A percentile compares a stretch with the other conserved stretches of the same genome.
Conservation (phyloP, 2,329 filamentous ascomycete genomes). For the Laburnicola sp. region DNA sequence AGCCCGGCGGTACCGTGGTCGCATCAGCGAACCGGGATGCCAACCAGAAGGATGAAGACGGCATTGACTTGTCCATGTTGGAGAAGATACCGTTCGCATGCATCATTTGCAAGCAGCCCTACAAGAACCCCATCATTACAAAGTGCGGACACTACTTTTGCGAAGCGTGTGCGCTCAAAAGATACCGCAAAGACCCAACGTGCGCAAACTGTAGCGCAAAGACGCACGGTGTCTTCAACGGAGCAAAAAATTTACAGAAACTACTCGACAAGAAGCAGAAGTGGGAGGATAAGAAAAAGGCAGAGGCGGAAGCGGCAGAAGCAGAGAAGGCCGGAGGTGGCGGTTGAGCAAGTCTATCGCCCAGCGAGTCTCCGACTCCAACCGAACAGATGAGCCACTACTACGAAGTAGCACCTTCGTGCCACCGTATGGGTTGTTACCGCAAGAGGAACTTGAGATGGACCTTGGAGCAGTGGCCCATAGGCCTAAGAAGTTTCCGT, state of each 20-base stretch:
- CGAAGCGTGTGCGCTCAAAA: slow-evolving; percentile 80
- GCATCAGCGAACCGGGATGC: slow-evolving; percentile 60
- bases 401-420: too few relatives aligned
- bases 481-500: too few relatives aligned
- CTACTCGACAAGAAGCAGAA: slow-evolving; percentile 74
- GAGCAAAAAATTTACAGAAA: slow-evolving; percentile 79
- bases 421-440: too few relatives aligned
- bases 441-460: too few relatives aligned
- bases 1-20: slow-evolving; percentile 55
- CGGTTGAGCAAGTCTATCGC: slow-evolving; percentile 13
- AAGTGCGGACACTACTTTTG: slow-evolving; percentile 97
- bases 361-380: neutral
- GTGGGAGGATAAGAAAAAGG: slow-evolving; percentile 61
- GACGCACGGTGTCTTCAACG: slow-evolving; percentile 88
- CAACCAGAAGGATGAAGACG: slow-evolving; percentile 50
- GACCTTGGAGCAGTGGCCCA: too few relatives aligned
- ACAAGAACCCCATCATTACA: slow-evolving; percentile 80
- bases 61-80: slow-evolving; percentile 70
- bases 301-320: slow-evolving; percentile 55
- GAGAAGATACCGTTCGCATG: slow-evolving; percentile 89
- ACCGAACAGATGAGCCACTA: too few relatives aligned
- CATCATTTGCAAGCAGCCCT: slow-evolving; percentile 78
- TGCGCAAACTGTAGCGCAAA: slow-evolving; percentile 85
- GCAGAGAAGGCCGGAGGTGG: slow-evolving; percentile 26
- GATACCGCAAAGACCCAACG: slow-evolving; percentile 83